Conservation (phyloP, 2,329 filamentous ascomycete species). For the Pestalotiopsis sp. region DNA sequence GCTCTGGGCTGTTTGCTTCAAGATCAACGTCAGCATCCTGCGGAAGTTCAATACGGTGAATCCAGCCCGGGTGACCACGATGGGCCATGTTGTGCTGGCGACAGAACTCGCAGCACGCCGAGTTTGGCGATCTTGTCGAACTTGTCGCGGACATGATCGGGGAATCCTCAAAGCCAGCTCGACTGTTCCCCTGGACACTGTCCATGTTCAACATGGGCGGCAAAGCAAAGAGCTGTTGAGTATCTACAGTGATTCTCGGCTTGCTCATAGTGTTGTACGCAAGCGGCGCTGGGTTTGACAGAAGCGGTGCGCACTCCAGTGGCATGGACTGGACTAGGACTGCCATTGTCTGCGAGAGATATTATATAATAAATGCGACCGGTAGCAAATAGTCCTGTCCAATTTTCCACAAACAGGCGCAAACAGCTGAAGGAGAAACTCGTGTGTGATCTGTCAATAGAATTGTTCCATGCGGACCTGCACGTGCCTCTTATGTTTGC, state of each 20-base stretch:
- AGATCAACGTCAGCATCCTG: neutral
- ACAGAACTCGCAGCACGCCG: neutral
- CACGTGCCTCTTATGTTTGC: neutral
- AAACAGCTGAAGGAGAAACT: neutral
- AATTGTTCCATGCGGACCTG: neutral
- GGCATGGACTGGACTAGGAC: neutral
- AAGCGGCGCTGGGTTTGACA: neutral
- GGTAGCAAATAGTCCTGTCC: neutral
- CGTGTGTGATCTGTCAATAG: neutral
- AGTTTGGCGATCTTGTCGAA: neutral
- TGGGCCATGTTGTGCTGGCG: neutral
- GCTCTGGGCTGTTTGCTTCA: neutral
- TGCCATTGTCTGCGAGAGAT: neutral
- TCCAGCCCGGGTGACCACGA: neutral
- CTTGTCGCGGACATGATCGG: neutral
- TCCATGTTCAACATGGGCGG: neutral
- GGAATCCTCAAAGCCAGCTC: constrained; percentile 1
- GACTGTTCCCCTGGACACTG: constrained; percentile 4
- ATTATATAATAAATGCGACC: neutral
- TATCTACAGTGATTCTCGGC: neutral
- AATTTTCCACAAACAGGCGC: neutral
- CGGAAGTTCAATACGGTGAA: neutral
- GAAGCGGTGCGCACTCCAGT: neutral
- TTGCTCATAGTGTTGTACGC: neutral
- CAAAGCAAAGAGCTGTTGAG: neutral